A percentile compares a stretch with the other conserved stretches of the same genome.
Evolutionary conservation across 257 asterid genomes (phyloP).

Genomic region (Scutellaria minor): DNA sequence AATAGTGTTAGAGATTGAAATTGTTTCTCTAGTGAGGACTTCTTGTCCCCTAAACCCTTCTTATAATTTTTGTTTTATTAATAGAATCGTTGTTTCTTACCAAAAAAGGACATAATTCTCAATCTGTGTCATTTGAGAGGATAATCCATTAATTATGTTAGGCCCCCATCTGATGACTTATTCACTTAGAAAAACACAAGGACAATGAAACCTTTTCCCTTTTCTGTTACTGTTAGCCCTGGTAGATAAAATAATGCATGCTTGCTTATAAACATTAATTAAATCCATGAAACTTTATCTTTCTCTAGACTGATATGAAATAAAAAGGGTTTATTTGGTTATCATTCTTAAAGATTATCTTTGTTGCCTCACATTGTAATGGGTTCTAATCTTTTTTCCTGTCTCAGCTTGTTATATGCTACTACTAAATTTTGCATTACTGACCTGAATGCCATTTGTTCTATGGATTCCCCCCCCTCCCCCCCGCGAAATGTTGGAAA

Average conservation of each 20-base stretch:
- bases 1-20: too few relatives aligned
- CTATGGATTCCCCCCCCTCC: not conserved
- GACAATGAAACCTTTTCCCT: not conserved
- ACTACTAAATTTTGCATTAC: not conserved
- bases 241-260: conserved; percentile 3
- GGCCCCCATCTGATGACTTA: conserved; percentile 1
- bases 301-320: not conserved
- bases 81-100: too few relatives aligned
- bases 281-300: not conserved
- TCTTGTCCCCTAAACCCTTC: too few relatives aligned
- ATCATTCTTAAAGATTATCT: not conserved
- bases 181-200: not conserved
- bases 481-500: not conserved
- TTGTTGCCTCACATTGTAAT: not conserved
- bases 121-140: conserved; percentile 15
- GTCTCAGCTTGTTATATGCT: not conserved
- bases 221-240: conserved; percentile 7
- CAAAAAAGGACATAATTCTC: not conserved
- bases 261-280: not conserved
- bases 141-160: conserved; percentile 22
- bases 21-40: too few relatives aligned
- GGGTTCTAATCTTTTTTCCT: not conserved
- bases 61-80: too few relatives aligned
- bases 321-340: not conserved
- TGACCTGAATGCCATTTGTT: not conserved